A percentile compares a stretch with the other conserved stretches of the same genome.
Evolutionary conservation across 129 eudicot species (phyloP).

Genomic region (Helianthus annuus): HanXRQr2.0-SUNRISE NC_035449.2:1963125-1963624

Average conservation of each 20-base stretch:
- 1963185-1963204: background rate
- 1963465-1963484: slow-evolving; percentile 83
- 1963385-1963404: slow-evolving; percentile 86
- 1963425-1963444: slow-evolving; percentile 85
- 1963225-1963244: background rate
- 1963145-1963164: background rate
- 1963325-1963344: slow-evolving; percentile 36
- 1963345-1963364: slow-evolving; percentile 82
- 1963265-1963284: background rate
- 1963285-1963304: background rate
- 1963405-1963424: slow-evolving; percentile 87
- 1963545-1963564: slow-evolving; percentile 91
- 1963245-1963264: no score
- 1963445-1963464: slow-evolving; percentile 97
- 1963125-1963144: background rate
- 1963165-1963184: no score
- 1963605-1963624: slow-evolving; percentile 96
- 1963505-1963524: slow-evolving; percentile 74
- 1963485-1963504: slow-evolving; percentile 61
- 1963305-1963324: background rate
- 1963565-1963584: slow-evolving; percentile 71
- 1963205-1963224: background rate
- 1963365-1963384: slow-evolving; percentile 84
- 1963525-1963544: slow-evolving; percentile 84
- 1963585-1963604: slow-evolving; percentile 68